Conservation (phyloP, 805 yeast genomes). For the Saccharomycopsis babjevae region DNA sequence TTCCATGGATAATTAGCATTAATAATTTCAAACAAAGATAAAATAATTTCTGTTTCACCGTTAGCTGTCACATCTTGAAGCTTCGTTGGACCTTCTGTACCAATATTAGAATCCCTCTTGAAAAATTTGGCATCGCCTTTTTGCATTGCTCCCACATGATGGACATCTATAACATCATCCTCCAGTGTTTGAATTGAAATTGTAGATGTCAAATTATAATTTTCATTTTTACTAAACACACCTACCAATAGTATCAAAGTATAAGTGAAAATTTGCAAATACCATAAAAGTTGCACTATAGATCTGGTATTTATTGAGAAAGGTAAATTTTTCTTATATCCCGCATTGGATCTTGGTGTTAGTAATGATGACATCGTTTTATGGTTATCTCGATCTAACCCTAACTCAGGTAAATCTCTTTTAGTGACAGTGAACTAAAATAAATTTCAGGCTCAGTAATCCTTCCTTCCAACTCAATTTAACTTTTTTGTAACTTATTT, state of each 20-base stretch:
- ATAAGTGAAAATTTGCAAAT: constrained; percentile 2
- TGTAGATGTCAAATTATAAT: constrained; percentile 3
- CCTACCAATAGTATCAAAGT: constrained; percentile 4
- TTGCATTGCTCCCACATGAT: not conserved
- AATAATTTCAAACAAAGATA: constrained; percentile 16
- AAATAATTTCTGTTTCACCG: constrained; percentile 7
- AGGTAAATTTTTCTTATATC: constrained; percentile 3
- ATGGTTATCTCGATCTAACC: not conserved
- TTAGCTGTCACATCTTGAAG: not conserved
- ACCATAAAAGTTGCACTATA: not conserved
- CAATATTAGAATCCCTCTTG: not conserved
- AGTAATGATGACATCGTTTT: not conserved
- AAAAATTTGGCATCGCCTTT: not conserved
- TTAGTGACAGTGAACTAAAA: not conserved
- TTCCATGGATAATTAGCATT: constrained; percentile 11
- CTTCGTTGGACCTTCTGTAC: not conserved
- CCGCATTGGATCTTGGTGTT: constrained; percentile 3
- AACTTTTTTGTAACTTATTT: no score
- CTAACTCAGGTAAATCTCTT: not conserved
- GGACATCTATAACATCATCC: not conserved
- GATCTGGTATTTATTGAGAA: constrained; percentile 3
- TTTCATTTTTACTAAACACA: not conserved
- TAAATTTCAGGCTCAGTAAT: no score
- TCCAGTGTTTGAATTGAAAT: not conserved
- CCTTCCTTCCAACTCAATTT: no score